Base-by-base conservation (phyloP, 176 grass and related monocot species). In the Oryza coarctata region DNA sequence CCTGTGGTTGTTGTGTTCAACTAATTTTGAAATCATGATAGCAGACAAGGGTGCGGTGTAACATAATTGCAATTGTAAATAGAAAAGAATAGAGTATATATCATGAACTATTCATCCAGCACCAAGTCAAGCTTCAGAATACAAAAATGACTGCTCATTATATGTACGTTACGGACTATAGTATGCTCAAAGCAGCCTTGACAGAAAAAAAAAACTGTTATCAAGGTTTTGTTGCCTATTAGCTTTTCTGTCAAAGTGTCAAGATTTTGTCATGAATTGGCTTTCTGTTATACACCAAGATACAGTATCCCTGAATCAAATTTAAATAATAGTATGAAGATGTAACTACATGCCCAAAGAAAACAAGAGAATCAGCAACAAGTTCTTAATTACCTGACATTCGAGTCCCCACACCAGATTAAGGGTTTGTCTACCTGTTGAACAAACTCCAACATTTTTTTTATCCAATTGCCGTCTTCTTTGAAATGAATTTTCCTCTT, bases 381-480 rank as follows among this genome's bases (percentile, higher is more conserved):
- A 73, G 41, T 30, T 88, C 20, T 65, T 25, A 45, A 85, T 83
- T 94, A 98, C 95, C 95, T 98, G 43, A 95, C 90, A 49, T 94
- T 98, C 81, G 95, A 84, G 68, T 98, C 95, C 77, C 95, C 95
- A 20, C 92, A 95, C 95, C 92, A 98, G 82, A 95, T 91, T 81
- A 98, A 85, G 32, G 95, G 92, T 65, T 98, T 98, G 35, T 88
- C 84, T 72, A 88, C 78, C 32, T 80, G 34, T 76, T 89, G 95
- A 86, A 91, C 92, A 91, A 98, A 98, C 23, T 98, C 95, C 72
- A 93, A 83, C 47, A 98, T 93, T 80, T 85, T n/a, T 88, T 89
- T 98, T 94, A 87, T 98, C 95, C 95, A 92, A 98, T 77, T 98
- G 94, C 61, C 95, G 80, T 76, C 95, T 93, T 79, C 95, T 93